Evolutionary conservation across 371 early-diverging fungal genomes (phyloP).

Genomic region (Zancudomyces culisetae): DNA sequence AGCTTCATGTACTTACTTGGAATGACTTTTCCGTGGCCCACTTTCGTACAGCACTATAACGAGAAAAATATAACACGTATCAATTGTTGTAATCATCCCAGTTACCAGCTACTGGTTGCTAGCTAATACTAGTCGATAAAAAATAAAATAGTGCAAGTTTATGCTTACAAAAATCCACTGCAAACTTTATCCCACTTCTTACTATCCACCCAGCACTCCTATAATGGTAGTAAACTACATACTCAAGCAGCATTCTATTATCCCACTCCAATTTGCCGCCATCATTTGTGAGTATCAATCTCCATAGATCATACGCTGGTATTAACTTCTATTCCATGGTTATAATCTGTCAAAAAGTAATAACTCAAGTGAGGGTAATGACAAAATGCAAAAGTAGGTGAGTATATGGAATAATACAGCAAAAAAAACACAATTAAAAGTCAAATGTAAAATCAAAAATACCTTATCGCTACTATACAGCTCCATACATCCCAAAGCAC

Average conservation of each 20-base stretch:
- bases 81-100: no score
- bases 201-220: constrained; percentile 66
- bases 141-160: neutral
- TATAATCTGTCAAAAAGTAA: no score
- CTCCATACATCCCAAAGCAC: constrained; percentile 5
- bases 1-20: neutral
- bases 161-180: constrained; percentile 38
- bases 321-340: no score
- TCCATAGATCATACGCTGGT: constrained; percentile 11
- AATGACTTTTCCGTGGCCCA: constrained; percentile 4
- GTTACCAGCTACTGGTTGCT: neutral
- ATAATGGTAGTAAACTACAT: constrained; percentile 65
- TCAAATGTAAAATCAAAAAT: neutral
- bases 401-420: no score
- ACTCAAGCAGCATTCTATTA: constrained; percentile 22
- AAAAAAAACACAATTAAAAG: neutral
- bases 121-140: neutral
- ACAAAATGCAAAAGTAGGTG: no score
- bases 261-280: constrained; percentile 2
- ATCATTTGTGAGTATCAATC: neutral
- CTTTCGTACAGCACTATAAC: constrained; percentile 3
- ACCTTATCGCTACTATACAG: constrained; percentile 1
- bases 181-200: constrained; percentile 61
- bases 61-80: no score
- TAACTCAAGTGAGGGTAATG: no score